Evolutionary conservation across 495 filamentous ascomycete genomes (phyloP).

Genomic region (Chaetomium tenue): DNA sequence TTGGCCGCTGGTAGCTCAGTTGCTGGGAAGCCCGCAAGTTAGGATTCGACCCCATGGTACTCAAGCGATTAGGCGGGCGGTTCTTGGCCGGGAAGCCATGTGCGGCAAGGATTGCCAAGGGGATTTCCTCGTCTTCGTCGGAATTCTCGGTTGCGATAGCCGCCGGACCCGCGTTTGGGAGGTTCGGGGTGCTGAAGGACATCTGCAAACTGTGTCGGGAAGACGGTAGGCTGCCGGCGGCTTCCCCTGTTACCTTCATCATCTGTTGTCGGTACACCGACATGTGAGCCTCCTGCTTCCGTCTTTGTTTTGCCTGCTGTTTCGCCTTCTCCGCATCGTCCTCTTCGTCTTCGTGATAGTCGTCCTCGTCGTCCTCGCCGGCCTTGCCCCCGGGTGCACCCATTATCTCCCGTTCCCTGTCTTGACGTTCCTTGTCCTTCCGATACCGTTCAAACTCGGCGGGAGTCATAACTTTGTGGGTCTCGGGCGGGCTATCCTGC

Average conservation of each 20-base stretch:
- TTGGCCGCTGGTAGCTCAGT: slow-evolving; percentile 40
- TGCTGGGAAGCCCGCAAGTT: slow-evolving; percentile 53
- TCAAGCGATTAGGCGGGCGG: slow-evolving; percentile 71
- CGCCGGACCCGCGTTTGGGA: slow-evolving; percentile 32
- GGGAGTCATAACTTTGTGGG: slow-evolving; percentile 82
- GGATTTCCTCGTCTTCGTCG: slow-evolving; percentile 84
- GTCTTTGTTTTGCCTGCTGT: slow-evolving; percentile 69
- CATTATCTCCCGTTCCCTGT: slow-evolving; percentile 61
- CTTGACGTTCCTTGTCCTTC: slow-evolving; percentile 72
- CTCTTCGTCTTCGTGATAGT: slow-evolving; percentile 74
- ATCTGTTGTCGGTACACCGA: slow-evolving; percentile 90
- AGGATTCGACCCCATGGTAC: slow-evolving; percentile 62
- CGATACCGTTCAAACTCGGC: slow-evolving; percentile 83
- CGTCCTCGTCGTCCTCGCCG: slow-evolving; percentile 54
- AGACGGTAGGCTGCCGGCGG: slow-evolving; percentile 41
- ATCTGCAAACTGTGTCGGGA: slow-evolving; percentile 46
- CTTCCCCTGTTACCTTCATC: slow-evolving; percentile 91
- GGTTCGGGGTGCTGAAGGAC: slow-evolving; percentile 57
- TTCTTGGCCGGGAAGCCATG: slow-evolving; percentile 89
- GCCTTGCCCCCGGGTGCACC: slow-evolving; percentile 27
- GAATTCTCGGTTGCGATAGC: slow-evolving; percentile 48
- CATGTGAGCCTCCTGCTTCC: slow-evolving; percentile 88
- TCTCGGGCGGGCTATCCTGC: slow-evolving; percentile 38
- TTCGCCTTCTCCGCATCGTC: slow-evolving; percentile 76
- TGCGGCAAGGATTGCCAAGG: slow-evolving; percentile 81